Conservation (phyloP, 2,329 filamentous ascomycete species). For the Botrytis sinoallii region DNA sequence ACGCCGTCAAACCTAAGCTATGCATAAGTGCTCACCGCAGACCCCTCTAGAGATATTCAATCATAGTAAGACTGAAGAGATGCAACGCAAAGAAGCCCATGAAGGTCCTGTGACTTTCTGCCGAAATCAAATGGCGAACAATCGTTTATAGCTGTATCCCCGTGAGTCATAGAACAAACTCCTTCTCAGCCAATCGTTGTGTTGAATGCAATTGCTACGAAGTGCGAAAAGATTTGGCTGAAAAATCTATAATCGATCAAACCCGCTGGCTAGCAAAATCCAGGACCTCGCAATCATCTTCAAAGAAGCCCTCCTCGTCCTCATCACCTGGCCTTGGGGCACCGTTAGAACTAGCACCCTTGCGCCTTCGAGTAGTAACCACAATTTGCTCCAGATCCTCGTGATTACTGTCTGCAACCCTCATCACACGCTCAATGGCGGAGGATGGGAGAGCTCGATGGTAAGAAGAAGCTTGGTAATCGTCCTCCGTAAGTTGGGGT, state of each 20-base stretch:
- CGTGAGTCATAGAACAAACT: neutral
- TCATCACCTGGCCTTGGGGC: constrained; percentile 43
- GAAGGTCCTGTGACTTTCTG: neutral
- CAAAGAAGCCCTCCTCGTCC: constrained; percentile 78
- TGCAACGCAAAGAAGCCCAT: neutral
- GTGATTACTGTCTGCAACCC: constrained; percentile 46
- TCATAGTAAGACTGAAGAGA: neutral
- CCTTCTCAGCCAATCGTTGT: neutral
- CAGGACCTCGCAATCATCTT: constrained; percentile 87
- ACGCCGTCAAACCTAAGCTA: constrained; percentile 11
- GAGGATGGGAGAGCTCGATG: constrained; percentile 59
- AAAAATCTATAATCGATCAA: constrained; percentile 35
- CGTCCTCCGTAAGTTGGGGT: constrained; percentile 48
- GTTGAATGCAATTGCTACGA: neutral
- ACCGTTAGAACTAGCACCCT: constrained; percentile 48
- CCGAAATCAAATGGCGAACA: neutral
- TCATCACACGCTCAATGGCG: constrained; percentile 61
- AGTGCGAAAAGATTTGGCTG: neutral
- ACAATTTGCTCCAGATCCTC: constrained; percentile 69
- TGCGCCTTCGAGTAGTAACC: constrained; percentile 72
- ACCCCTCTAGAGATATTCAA: neutral
- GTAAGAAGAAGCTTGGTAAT: constrained; percentile 47
- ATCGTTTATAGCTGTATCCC: neutral
- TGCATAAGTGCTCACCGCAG: constrained; percentile 1
- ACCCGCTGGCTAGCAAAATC: constrained; percentile 77